phyloP scores from a whole-genome alignment of 2,329 filamentous ascomycete species.

The Colletotrichum magnum region DNA sequence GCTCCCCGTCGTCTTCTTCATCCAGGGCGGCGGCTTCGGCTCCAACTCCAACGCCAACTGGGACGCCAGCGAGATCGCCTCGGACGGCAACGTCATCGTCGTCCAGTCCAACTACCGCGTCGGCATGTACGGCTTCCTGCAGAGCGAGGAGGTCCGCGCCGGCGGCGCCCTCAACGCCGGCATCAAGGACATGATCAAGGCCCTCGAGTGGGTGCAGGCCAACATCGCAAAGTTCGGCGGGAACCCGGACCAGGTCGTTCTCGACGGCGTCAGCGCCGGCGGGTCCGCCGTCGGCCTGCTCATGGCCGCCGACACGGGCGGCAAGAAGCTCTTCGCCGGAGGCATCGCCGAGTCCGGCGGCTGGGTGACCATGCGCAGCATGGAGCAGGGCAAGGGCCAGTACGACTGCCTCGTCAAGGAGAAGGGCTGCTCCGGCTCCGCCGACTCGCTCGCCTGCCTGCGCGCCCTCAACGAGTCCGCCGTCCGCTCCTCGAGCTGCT shows the following conservation, averaged over 20 bases:
- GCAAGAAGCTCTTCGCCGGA: conserved; percentile 65
- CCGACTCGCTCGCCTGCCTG: conserved; percentile 43
- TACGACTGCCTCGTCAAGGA: conserved; percentile 62
- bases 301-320: conserved; percentile 68
- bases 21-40: conserved; percentile 75
- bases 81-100: conserved; percentile 74
- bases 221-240: conserved; percentile 79
- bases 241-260: conserved; percentile 75
- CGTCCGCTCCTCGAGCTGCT: conserved; percentile 44
- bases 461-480: conserved; percentile 41
- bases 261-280: conserved; percentile 79
- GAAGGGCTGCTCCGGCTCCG: conserved; percentile 41
- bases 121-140: conserved; percentile 80
- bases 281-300: conserved; percentile 75
- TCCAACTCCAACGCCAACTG: conserved; percentile 63
- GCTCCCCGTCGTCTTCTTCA: conserved; percentile 74
- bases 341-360: conserved; percentile 67
- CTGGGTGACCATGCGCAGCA: conserved; percentile 61
- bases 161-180: conserved; percentile 37
- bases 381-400: conserved; percentile 58
- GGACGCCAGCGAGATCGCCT: conserved; percentile 73
- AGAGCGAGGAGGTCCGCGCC: conserved; percentile 36
- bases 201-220: conserved; percentile 77
- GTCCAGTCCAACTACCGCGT: conserved; percentile 85
- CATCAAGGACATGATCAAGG: conserved; percentile 58